Conservation (phyloP, 208 protist species). For the Leishmania arabica region DNA sequence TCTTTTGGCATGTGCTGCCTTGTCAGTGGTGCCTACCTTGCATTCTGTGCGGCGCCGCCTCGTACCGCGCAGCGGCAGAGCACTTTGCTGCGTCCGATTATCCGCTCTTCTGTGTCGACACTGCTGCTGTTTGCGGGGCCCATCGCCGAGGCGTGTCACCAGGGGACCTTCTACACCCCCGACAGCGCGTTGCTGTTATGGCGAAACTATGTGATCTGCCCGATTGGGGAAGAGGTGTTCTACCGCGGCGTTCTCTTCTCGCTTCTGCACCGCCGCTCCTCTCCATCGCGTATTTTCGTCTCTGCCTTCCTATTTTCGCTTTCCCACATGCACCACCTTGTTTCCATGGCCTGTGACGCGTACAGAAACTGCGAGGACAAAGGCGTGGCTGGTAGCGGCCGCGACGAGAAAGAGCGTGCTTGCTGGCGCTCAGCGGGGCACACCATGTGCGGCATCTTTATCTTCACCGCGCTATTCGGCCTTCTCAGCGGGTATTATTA, state of each 20-base stretch:
- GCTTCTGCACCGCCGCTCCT: slow-evolving; percentile 34
- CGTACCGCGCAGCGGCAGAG: not conserved
- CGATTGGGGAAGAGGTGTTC: slow-evolving; percentile 76
- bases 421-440: slow-evolving; percentile 29
- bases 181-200: slow-evolving; percentile 25
- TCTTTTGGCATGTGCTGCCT: slow-evolving; percentile 25
- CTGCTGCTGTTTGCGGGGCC: slow-evolving; percentile 51
- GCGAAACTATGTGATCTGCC: slow-evolving; percentile 59
- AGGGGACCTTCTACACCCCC: slow-evolving; percentile 1
- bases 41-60: not conserved
- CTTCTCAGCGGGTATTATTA: slow-evolving; percentile 67
- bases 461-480: slow-evolving; percentile 53
- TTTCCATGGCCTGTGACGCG: slow-evolving; percentile 35
- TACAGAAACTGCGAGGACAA: slow-evolving; percentile 22
- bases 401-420: not conserved
- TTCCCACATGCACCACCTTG: slow-evolving; percentile 65
- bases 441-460: slow-evolving; percentile 22
- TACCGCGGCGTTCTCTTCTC: slow-evolving; percentile 72
- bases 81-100: not conserved
- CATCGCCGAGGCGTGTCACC: slow-evolving; percentile 26
- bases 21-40: slow-evolving; percentile 16
- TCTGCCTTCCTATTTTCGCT: slow-evolving; percentile 64
- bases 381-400: not conserved
- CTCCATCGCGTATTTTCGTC: slow-evolving; percentile 31
- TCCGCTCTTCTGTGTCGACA: slow-evolving; percentile 28